Conservation (phyloP, 2,329 filamentous ascomycete species). For the Talaromyces sp. region DNA sequence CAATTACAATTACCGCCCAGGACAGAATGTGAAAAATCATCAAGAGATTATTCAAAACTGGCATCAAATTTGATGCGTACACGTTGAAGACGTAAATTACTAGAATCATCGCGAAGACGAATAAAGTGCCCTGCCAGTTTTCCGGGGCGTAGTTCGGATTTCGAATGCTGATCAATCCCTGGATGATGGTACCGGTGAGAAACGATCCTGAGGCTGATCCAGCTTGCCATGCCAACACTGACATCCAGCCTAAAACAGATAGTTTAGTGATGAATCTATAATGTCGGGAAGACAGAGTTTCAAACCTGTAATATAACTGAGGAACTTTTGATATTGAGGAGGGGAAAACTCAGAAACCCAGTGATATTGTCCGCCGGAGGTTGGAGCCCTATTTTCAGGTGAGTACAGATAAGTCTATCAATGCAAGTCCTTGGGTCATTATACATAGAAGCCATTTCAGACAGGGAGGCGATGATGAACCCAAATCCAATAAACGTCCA, state of each 20-base stretch:
- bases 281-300: background rate
- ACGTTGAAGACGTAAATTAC: slow-evolving; percentile 47
- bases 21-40: slow-evolving; percentile 40
- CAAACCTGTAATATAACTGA: slow-evolving; percentile 56
- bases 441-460: slow-evolving; percentile 57
- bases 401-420: background rate
- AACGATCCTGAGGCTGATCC: slow-evolving; percentile 50
- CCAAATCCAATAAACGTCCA: slow-evolving; percentile 65
- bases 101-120: slow-evolving; percentile 48
- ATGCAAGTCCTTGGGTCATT: background rate
- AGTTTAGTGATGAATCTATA: background rate
- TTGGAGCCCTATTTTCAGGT: slow-evolving; percentile 48
- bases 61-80: slow-evolving; percentile 34
- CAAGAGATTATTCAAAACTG: slow-evolving; percentile 39
- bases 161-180: slow-evolving; percentile 45
- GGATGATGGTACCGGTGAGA: slow-evolving; percentile 50
- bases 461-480: slow-evolving; percentile 58
- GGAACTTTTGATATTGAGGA: slow-evolving; percentile 49
- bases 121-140: slow-evolving; percentile 51
- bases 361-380: slow-evolving; percentile 59
- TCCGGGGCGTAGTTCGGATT: slow-evolving; percentile 42
- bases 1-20: slow-evolving; percentile 35
- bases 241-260: slow-evolving; percentile 46
- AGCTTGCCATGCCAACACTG: slow-evolving; percentile 52
- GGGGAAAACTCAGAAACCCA: slow-evolving; percentile 59